Base-by-base conservation (phyloP, 2,329 filamentous ascomycete species). In the Colletotrichum somersetense region DNA sequence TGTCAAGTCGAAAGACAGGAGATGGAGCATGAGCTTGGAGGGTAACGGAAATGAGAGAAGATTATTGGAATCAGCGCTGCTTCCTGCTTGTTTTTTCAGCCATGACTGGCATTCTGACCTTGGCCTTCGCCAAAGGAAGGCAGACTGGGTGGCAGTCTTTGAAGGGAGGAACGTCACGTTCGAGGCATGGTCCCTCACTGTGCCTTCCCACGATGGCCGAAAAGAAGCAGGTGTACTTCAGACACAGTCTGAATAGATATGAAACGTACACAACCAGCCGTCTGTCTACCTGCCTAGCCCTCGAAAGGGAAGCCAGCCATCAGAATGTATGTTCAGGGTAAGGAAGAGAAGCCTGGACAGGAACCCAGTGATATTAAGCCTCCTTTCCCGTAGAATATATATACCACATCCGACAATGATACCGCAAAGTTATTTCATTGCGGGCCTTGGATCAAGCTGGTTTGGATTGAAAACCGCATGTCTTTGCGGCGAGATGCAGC, bases 1-100 rank as follows among this genome's bases (percentile, higher is more conserved):
- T 61, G 40, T 66, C 23, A 52, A n/a, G 55, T 26, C 26, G 33
- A 48, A n/a, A 35, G 61, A 26, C 18, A 11, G 55, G 42, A 18
- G 18, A 40, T 18, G 18, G 23, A 26, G 18, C 3, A 57, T 33
- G 52, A 12, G 7, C 38, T 57, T 33, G n/a, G 40, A 35, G 38
- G 26, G 6, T 4, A 30, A 44, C 12, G 38, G 23, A 30, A 66
- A 26, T 33, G 38, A 5, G 30, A 30, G 52, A 48, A 53, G 2
- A 42, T 30, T 23, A 7, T 5, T 5, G 16, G 35, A n/a, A 53
- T 10, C 5, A 20, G n/a, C 16, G 11, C 16, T 63, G 23, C 33
- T 48, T 63, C 50, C 30, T 52, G 38, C 16, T n/a, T 63, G 16
- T 20, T 53, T 11, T n/a, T 18, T 4, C n/a, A n/a, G 10, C 33